Evolutionary conservation across 176 grass and related monocot genomes (phyloP).

Genomic region (Aegilops bicornis): DNA sequence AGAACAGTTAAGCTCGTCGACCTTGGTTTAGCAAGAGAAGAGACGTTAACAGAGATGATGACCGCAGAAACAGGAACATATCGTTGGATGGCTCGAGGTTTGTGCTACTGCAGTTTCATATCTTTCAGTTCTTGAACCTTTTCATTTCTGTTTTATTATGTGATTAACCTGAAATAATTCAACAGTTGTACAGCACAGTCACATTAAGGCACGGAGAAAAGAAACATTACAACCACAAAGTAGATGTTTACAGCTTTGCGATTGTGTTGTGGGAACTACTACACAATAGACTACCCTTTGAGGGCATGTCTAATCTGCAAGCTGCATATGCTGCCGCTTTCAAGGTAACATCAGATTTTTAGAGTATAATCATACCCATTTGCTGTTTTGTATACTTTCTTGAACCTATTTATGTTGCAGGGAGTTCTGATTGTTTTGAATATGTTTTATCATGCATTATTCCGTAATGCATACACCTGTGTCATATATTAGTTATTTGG

Average conservation of each 20-base stretch:
- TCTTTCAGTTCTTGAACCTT: slow-evolving; percentile 9
- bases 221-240: slow-evolving; percentile 99
- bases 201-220: slow-evolving; percentile 98
- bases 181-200: slow-evolving; percentile 94
- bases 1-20: slow-evolving; percentile 95
- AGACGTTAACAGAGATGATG: slow-evolving; percentile 99
- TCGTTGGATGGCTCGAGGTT: slow-evolving; percentile 99
- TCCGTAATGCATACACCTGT: background rate
- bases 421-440: background rate
- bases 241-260: slow-evolving; percentile 97
- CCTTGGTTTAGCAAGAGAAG: slow-evolving; percentile 99
- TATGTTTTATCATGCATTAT: background rate
- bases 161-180: slow-evolving; percentile 24
- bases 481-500: slow-evolving; percentile 17
- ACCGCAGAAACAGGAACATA: slow-evolving; percentile 98
- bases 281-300: slow-evolving; percentile 87
- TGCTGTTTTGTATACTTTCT: background rate
- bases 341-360: slow-evolving; percentile 56
- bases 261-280: slow-evolving; percentile 98
- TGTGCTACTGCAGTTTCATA: slow-evolving; percentile 15
- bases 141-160: slow-evolving; percentile 12
- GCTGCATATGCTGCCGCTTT: slow-evolving; percentile 98
- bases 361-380: background rate
- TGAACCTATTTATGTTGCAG: slow-evolving; percentile 1
- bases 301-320: slow-evolving; percentile 99